Percentiles rank a stretch among this genome's conserved stretches.
These are phyloP conservation scores for Phytophthora cryptogea DNA, from an alignment of 352 stramenopile genomes.

Conservation along the genomic window DNA sequence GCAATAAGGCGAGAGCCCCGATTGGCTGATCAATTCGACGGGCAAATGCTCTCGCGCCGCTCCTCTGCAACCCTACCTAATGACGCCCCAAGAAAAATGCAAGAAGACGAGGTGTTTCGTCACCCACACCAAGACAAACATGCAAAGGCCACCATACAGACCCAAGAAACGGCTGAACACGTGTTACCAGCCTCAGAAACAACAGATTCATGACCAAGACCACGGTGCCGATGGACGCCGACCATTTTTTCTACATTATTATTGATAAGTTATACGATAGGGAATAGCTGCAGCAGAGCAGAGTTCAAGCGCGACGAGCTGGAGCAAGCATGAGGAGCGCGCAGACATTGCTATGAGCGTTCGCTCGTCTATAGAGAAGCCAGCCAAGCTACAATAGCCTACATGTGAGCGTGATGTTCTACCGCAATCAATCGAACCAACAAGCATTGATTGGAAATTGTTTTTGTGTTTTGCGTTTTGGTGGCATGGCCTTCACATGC, in stretches of 20 bases:
- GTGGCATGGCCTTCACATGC: constrained; percentile 4
- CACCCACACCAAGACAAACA: constrained; percentile 29
- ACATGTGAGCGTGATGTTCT: constrained; percentile 21
- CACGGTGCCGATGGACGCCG: constrained; percentile 6
- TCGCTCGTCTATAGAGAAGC: constrained; percentile 35
- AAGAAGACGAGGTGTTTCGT: constrained; percentile 30
- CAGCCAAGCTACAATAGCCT: constrained; percentile 21
- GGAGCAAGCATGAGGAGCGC: constrained; percentile 7
- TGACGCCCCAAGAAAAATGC: constrained; percentile 38
- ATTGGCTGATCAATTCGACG: constrained; percentile 13
- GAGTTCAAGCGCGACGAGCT: constrained; percentile 9
- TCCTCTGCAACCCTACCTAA: constrained; percentile 11
- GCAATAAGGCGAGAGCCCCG: constrained; percentile 16
- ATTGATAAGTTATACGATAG: constrained; percentile 41
- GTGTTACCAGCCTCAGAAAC: constrained; percentile 21
- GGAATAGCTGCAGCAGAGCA: constrained; percentile 18
- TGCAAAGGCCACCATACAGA: constrained; percentile 10
- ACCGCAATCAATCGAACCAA: constrained; percentile 22
- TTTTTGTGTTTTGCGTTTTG: constrained; percentile 21
- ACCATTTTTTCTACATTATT: constrained; percentile 39
- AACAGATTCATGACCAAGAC: constrained; percentile 21
- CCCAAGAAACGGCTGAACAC: constrained; percentile 1
- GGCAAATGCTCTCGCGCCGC: not conserved
- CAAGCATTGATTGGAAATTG: constrained; percentile 13
- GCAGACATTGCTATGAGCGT: constrained; percentile 11